Conservation (phyloP, 257 asterid genomes). For the Linderniella brevidens region DNA sequence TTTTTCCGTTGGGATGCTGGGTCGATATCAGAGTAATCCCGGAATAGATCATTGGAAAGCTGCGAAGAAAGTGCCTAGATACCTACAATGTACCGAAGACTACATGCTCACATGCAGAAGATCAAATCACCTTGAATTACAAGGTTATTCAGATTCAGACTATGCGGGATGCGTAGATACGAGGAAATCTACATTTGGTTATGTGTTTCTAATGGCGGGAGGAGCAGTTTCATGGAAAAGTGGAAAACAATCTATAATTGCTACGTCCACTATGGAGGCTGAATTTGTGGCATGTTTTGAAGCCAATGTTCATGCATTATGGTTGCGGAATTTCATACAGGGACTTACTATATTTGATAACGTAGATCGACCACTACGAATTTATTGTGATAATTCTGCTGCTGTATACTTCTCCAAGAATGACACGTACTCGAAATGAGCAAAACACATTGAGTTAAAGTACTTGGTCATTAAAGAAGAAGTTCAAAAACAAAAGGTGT, state of each 20-base stretch:
- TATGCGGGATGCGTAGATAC: no score
- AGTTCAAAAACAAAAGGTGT: neutral
- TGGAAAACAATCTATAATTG: neutral
- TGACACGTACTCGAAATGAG: neutral
- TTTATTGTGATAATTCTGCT: neutral
- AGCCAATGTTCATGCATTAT: neutral
- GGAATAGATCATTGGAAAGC: neutral
- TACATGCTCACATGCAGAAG: neutral
- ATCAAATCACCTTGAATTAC: neutral
- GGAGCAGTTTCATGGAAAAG: conserved; percentile 2
- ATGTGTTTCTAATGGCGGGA: no score
- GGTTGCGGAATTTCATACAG: neutral
- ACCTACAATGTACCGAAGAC: neutral
- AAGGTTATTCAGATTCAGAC: no score
- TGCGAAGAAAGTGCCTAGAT: neutral
- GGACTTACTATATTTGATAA: neutral
- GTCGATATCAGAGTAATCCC: neutral
- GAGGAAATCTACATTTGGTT: no score
- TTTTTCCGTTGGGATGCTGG: neutral
- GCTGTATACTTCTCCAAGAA: neutral
- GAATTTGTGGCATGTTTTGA: neutral
- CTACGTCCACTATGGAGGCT: neutral
- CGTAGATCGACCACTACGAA: neutral
- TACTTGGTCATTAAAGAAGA: neutral
- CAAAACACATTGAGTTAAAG: neutral